These are phyloP conservation scores for Achaetomium macrosporum DNA, from an alignment of 2,329 filamentous ascomycete species.

Conservation along the genomic window DNA sequence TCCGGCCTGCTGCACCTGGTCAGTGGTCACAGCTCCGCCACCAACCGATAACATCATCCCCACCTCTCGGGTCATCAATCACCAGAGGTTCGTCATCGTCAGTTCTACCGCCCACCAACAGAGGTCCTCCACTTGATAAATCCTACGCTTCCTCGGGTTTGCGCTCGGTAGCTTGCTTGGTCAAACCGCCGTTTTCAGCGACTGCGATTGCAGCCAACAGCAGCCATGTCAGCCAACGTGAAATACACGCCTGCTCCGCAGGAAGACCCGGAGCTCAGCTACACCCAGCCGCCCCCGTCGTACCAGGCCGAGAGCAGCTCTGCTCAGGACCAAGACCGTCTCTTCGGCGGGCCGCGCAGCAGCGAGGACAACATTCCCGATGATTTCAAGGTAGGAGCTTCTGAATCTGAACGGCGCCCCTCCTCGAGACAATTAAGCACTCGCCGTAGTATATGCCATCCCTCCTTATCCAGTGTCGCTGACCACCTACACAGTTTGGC, in stretches of 20 bases:
- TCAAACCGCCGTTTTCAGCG: neutral
- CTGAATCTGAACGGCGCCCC: too few species aligned
- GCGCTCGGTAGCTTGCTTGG: neutral
- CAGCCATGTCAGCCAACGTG: constrained; percentile 46
- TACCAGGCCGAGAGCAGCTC: constrained; percentile 58
- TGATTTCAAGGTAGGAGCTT: constrained; percentile 74
- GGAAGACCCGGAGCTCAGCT: constrained; percentile 70
- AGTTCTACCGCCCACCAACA: too few species aligned
- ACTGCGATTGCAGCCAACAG: neutral
- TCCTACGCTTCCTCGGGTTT: too few species aligned
- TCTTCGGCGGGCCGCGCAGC: constrained; percentile 62
- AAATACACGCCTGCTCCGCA: constrained; percentile 81
- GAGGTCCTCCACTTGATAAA: neutral
- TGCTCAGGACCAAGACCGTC: constrained; percentile 48
- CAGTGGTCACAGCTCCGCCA: constrained; percentile 12
- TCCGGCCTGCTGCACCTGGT: constrained; percentile 4
- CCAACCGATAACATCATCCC: constrained; percentile 7
- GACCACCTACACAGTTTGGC: constrained; percentile 60
- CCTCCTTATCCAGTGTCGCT: neutral
- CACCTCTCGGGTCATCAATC: constrained; percentile 13
- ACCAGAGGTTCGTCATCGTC: constrained; percentile 9
- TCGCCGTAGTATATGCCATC: neutral
- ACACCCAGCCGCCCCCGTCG: constrained; percentile 74
- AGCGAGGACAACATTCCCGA: constrained; percentile 91
- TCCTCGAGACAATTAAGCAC: too few species aligned